These are phyloP conservation scores for Quillaja saponaria DNA, from an alignment of 306 rosid genomes.

Conservation along the genomic window DNA sequence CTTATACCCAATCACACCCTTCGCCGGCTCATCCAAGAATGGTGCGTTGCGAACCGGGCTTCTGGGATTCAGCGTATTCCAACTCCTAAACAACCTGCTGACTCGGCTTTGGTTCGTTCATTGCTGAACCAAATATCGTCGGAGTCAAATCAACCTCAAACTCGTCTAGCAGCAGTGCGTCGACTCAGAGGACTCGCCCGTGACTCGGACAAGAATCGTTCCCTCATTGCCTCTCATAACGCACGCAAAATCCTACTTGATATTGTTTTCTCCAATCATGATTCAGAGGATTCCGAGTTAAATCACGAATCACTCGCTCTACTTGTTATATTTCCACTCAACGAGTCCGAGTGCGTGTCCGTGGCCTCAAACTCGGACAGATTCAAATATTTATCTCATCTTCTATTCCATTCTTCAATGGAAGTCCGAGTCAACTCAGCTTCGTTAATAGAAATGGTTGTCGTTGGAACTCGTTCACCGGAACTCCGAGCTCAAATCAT, in stretches of 20 bases:
- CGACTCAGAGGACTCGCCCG: conserved; percentile 75
- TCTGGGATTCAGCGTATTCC: conserved; percentile 87
- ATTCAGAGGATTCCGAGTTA: conserved; percentile 43
- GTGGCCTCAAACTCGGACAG: conserved; percentile 53
- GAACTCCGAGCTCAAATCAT: conserved; percentile 67
- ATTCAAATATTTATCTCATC: conserved; percentile 40
- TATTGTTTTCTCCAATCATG: conserved; percentile 38
- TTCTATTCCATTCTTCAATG: conserved; percentile 43
- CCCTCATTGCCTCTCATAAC: conserved; percentile 61
- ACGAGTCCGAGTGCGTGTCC: conserved; percentile 54
- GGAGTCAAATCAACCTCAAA: conserved; percentile 29
- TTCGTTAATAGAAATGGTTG: conserved; percentile 61
- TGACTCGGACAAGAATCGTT: conserved; percentile 84
- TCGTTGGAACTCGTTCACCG: conserved; percentile 63
- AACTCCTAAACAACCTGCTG: conserved; percentile 94
- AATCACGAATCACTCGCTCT: conserved; percentile 67
- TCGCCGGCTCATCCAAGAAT: conserved; percentile 87
- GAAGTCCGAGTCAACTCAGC: conserved; percentile 81
- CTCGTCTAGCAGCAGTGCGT: conserved; percentile 60
- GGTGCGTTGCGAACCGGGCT: conserved; percentile 92
- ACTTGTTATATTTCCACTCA: conserved; percentile 59
- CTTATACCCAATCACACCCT: conserved; percentile 91
- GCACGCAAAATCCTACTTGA: conserved; percentile 40
- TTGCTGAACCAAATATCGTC: conserved; percentile 61
- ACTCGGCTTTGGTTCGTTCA: conserved; percentile 61